Percentiles rank a stretch among this genome's conserved stretches.
These are phyloP conservation scores for Zizania latifolia DNA, from an alignment of 176 grass and related monocot genomes.

Conservation along the genomic window DNA sequence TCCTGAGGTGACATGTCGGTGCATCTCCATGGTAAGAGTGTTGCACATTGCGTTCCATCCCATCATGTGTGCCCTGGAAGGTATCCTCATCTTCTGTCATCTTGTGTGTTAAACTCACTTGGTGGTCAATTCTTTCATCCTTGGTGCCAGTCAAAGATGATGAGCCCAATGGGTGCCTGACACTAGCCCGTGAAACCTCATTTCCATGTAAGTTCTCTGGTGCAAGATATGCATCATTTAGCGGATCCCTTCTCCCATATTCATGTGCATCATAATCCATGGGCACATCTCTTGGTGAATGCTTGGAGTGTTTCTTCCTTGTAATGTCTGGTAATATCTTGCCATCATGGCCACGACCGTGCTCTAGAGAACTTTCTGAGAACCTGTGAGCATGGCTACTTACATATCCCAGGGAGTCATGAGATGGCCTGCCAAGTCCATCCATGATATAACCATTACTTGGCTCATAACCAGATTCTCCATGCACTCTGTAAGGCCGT, in stretches of 20 bases:
- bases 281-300: slow-evolving; percentile 13
- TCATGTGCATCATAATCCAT: slow-evolving; percentile 28
- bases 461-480: slow-evolving; percentile 17
- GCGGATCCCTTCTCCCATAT: slow-evolving; percentile 16
- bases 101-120: slow-evolving; percentile 21
- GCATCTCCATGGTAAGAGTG: slow-evolving; percentile 26
- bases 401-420: slow-evolving; percentile 25
- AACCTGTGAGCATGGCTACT: slow-evolving; percentile 30
- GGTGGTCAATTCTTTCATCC: slow-evolving; percentile 36
- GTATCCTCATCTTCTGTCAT: slow-evolving; percentile 30
- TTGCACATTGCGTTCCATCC: background rate
- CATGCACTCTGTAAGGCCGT: background rate
- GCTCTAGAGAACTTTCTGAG: slow-evolving; percentile 29
- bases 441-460: slow-evolving; percentile 21
- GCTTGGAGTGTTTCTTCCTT: slow-evolving; percentile 28
- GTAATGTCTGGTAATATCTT: slow-evolving; percentile 23
- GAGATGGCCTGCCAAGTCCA: slow-evolving; percentile 30
- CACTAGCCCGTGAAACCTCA: slow-evolving; percentile 13
- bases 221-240: slow-evolving; percentile 29
- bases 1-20: background rate
- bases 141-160: slow-evolving; percentile 28
- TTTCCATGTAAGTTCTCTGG: slow-evolving; percentile 47
- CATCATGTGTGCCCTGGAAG: slow-evolving; percentile 15
- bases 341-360: background rate
- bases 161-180: slow-evolving; percentile 27